Evolutionary conservation across 352 stramenopile species (phyloP).

Genomic region (Phytophthora quininea): DNA sequence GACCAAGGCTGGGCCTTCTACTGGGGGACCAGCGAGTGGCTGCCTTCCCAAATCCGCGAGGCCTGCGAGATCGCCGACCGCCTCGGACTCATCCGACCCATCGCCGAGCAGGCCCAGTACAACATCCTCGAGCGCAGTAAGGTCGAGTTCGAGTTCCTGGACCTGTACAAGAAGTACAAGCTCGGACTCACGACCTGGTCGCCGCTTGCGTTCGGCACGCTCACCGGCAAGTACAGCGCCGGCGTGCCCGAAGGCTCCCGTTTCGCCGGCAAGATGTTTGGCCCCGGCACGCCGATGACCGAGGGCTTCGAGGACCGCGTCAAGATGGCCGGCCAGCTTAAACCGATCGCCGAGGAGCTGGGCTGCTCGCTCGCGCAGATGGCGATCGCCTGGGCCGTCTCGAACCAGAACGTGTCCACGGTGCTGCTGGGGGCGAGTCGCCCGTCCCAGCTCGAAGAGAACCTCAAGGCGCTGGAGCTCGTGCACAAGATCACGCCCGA

Average conservation of each 20-base stretch:
- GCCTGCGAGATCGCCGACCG: conserved; percentile 34
- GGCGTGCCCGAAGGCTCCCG: conserved; percentile 28
- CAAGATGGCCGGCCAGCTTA: not conserved
- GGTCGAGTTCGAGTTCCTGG: conserved; percentile 52
- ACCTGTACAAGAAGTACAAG: conserved; percentile 53
- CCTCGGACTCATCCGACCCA: conserved; percentile 38
- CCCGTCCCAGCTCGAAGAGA: not conserved
- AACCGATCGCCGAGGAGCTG: not conserved
- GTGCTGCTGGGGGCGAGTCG: not conserved
- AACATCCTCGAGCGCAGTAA: conserved; percentile 53
- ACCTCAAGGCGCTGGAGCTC: not conserved
- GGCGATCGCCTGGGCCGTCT: not conserved
- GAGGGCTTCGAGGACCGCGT: not conserved
- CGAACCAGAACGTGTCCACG: not conserved
- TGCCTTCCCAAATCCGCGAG: conserved; percentile 36
- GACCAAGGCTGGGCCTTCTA: conserved; percentile 55
- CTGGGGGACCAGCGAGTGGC: conserved; percentile 66
- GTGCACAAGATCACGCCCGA: not conserved
- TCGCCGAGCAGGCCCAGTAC: conserved; percentile 69
- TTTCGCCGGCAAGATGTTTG: conserved; percentile 10
- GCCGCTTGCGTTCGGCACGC: conserved; percentile 43
- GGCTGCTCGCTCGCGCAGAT: not conserved
- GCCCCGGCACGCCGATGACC: not conserved
- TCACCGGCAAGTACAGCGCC: conserved; percentile 60
- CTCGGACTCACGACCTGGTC: conserved; percentile 56